A percentile compares a stretch with the other conserved stretches of the same genome.
These are phyloP conservation scores for Penicillium thymicola DNA, from an alignment of 2,329 filamentous ascomycete genomes.

Conservation along the genomic window DNA sequence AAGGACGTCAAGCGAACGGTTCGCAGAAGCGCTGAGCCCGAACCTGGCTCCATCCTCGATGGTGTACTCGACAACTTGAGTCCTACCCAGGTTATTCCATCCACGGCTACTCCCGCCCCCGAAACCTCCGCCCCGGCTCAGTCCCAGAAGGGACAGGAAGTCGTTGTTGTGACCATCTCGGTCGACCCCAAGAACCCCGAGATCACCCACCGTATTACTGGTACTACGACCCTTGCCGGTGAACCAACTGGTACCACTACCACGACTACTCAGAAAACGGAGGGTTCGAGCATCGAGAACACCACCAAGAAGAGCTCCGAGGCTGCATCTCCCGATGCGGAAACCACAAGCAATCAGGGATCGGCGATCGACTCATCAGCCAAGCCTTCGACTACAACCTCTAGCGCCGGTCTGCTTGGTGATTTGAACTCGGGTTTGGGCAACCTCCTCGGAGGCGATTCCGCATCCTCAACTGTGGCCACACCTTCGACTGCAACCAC, in stretches of 20 bases:
- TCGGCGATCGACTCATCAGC: background rate
- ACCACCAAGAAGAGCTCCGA: background rate
- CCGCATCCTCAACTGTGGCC: background rate
- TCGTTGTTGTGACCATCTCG: slow-evolving; percentile 21
- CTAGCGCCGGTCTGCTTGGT: background rate
- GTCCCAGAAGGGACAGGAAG: slow-evolving; percentile 12
- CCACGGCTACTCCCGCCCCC: background rate
- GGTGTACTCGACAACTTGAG: slow-evolving; percentile 1
- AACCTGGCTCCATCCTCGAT: background rate
- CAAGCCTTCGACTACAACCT: background rate
- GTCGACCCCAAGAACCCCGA: slow-evolving; percentile 14
- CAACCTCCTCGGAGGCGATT: background rate
- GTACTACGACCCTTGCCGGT: slow-evolving; percentile 15
- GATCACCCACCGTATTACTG: slow-evolving; percentile 17
- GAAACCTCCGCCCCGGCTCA: background rate
- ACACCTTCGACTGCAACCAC: background rate
- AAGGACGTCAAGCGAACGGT: slow-evolving; percentile 31
- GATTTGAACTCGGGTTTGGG: background rate
- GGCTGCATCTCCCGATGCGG: background rate
- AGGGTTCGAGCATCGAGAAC: background rate
- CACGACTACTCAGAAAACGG: slow-evolving; percentile 5
- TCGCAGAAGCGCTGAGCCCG: slow-evolving; percentile 2
- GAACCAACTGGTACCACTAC: slow-evolving; percentile 9
- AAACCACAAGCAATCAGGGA: background rate
- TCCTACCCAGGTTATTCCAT: background rate